Conservation (phyloP, 495 filamentous ascomycete species). For the Aspergillus campestris region DNA sequence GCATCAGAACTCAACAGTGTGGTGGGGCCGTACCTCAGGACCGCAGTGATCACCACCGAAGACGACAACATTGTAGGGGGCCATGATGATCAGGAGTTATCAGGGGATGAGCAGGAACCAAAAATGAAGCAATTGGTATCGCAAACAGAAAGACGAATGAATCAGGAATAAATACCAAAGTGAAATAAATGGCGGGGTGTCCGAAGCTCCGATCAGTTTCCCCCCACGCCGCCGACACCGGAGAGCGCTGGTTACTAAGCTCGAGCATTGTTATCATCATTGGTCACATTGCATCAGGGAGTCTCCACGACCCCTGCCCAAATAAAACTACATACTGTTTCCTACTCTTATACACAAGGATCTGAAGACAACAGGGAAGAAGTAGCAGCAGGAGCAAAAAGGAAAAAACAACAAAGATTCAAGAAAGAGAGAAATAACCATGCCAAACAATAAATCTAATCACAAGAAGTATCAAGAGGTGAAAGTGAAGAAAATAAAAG, state of each 20-base stretch:
- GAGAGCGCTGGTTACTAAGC: slow-evolving; percentile 1
- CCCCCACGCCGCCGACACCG: slow-evolving; percentile 23
- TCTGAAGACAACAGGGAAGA: no score
- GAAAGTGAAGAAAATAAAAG: slow-evolving; percentile 8
- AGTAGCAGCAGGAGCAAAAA: neutral
- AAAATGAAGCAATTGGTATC: slow-evolving; percentile 4
- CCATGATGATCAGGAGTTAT: slow-evolving; percentile 27
- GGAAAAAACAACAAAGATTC: neutral
- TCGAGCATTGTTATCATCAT: neutral
- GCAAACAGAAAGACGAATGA: slow-evolving; percentile 10
- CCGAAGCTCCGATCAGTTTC: neutral
- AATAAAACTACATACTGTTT: no score
- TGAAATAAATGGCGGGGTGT: neutral
- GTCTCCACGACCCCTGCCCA: no score
- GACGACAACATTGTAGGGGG: slow-evolving; percentile 53
- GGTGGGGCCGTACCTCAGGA: slow-evolving; percentile 62
- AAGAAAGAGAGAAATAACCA: neutral
- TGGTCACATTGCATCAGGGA: neutral
- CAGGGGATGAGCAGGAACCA: slow-evolving; percentile 1
- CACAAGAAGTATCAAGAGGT: slow-evolving; percentile 15
- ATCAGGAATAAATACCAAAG: slow-evolving; percentile 6
- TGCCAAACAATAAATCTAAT: neutral
- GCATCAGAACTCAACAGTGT: neutral
- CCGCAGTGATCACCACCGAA: slow-evolving; percentile 90
- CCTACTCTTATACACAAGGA: no score